These are phyloP conservation scores for Dothideomycetidae sp. DNA, from an alignment of 2,329 filamentous ascomycete species.

Conservation along the genomic window DNA sequence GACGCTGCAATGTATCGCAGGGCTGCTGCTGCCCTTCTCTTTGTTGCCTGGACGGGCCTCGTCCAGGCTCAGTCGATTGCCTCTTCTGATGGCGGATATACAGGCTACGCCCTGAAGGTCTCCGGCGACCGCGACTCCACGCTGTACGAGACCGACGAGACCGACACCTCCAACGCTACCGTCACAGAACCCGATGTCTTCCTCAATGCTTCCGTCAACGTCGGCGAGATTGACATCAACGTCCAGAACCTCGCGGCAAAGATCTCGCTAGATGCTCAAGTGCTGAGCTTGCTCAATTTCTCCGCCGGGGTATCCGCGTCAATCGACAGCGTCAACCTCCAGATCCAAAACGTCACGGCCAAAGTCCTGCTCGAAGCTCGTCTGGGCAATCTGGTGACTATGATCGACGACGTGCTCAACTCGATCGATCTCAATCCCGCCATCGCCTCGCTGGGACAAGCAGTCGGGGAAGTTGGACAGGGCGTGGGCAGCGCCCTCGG, in stretches of 20 bases:
- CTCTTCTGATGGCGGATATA: conserved; percentile 20
- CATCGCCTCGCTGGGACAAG: conserved; percentile 25
- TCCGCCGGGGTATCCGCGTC: conserved; percentile 46
- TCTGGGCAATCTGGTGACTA: conserved; percentile 44
- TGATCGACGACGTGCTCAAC: conserved; percentile 44
- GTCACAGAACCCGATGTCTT: conserved; percentile 42
- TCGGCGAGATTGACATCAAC: conserved; percentile 44
- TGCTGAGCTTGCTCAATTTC: conserved; percentile 44
- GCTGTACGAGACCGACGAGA: conserved; percentile 31
- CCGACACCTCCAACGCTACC: conserved; percentile 11
- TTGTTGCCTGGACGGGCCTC: conserved; percentile 6
- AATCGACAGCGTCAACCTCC: conserved; percentile 42
- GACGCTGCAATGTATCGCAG: too few species aligned
- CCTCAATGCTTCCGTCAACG: conserved; percentile 44
- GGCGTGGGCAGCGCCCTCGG: conserved; percentile 13
- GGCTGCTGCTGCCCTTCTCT: conserved; percentile 4
- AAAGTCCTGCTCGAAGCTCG: conserved; percentile 46
- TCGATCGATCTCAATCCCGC: conserved; percentile 48
- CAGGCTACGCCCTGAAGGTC: conserved; percentile 20
- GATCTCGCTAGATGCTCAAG: conserved; percentile 45
- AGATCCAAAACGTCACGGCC: conserved; percentile 45
- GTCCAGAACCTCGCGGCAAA: conserved; percentile 48
- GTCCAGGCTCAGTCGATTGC: conserved; percentile 12
- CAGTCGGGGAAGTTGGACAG: conserved; percentile 18
- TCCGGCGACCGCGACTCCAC: conserved; percentile 22